A percentile compares a stretch with the other conserved stretches of the same genome.
phyloP scores from a whole-genome alignment of 2,329 filamentous ascomycete genomes.

The Penicillium sp. region DNA sequence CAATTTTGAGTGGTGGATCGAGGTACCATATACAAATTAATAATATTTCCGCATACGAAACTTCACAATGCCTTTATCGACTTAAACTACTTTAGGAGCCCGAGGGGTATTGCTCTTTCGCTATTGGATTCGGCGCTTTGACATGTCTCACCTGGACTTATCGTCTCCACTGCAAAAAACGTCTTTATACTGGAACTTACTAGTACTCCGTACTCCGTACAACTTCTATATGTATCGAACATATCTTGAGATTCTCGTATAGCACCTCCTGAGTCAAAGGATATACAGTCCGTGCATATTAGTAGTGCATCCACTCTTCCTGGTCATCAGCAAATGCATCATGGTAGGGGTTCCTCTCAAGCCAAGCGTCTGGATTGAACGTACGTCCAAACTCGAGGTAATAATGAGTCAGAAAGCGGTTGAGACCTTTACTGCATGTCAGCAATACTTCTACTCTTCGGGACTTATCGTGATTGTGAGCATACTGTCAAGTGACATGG shows the following conservation, averaged over 20 bases:
- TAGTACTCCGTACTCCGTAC: too few species aligned
- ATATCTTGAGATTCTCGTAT: not conserved
- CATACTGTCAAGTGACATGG: not conserved
- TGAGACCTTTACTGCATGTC: not conserved
- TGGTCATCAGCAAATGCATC: not conserved
- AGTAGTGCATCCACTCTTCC: not conserved
- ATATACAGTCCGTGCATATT: not conserved
- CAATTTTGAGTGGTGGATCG: slow-evolving; percentile 6
- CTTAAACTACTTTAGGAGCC: slow-evolving; percentile 2
- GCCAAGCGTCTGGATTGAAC: not conserved
- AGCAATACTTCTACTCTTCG: not conserved
- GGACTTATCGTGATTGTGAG: not conserved
- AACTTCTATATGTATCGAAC: not conserved
- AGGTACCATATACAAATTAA: slow-evolving; percentile 8
- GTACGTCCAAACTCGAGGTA: not conserved
- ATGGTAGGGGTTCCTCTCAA: not conserved
- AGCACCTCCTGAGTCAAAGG: not conserved
- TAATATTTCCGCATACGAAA: not conserved
- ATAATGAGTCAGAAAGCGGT: not conserved
- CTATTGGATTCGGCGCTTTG: not conserved
- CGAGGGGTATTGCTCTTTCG: not conserved
- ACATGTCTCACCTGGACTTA: not conserved
- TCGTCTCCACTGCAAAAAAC: not conserved
- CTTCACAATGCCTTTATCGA: not conserved
- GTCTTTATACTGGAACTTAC: not conserved